A percentile compares a stretch with the other conserved stretches of the same genome.
Conservation (phyloP, 345 rosid genomes). For the Linum lewisii region DNA sequence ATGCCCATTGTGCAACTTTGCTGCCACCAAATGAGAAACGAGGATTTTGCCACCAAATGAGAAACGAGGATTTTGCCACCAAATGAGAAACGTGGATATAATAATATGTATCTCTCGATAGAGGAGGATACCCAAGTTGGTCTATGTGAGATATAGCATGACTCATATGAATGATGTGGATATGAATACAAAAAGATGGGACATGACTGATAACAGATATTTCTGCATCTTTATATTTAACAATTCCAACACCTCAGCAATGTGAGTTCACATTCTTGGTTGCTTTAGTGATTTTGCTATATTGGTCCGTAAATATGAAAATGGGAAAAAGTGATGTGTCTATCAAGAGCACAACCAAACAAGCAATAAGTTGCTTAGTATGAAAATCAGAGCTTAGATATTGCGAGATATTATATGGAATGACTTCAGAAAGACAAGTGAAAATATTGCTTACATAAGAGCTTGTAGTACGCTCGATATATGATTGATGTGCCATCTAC, state of each 20-base stretch:
- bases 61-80: slow-evolving; percentile 14
- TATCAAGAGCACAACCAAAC: background rate
- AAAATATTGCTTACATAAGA: slow-evolving; percentile 46
- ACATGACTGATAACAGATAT: background rate
- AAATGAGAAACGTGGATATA: slow-evolving; percentile 6
- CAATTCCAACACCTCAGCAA: background rate
- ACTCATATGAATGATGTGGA: too few species aligned
- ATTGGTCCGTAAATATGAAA: background rate
- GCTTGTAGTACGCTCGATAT: slow-evolving; percentile 93
- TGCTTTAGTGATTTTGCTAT: background rate
- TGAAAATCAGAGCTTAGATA: background rate
- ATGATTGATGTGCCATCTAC: slow-evolving; percentile 91
- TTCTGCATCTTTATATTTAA: background rate
- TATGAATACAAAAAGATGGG: background rate
- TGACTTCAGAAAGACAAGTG: background rate
- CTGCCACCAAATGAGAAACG: slow-evolving; percentile 31
- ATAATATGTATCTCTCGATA: background rate
- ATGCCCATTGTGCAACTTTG: slow-evolving; percentile 86
- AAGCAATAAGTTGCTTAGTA: background rate
- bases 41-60: slow-evolving; percentile 15
- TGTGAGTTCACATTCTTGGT: background rate
- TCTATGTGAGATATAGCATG: too few species aligned
- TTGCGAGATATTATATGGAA: background rate
- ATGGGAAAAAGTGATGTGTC: background rate
- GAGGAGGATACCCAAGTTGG: too few species aligned